These are phyloP conservation scores for Leccinum variabile DNA, from an alignment of 1,284 basidiomycete species.

Conservation along the genomic window DNA sequence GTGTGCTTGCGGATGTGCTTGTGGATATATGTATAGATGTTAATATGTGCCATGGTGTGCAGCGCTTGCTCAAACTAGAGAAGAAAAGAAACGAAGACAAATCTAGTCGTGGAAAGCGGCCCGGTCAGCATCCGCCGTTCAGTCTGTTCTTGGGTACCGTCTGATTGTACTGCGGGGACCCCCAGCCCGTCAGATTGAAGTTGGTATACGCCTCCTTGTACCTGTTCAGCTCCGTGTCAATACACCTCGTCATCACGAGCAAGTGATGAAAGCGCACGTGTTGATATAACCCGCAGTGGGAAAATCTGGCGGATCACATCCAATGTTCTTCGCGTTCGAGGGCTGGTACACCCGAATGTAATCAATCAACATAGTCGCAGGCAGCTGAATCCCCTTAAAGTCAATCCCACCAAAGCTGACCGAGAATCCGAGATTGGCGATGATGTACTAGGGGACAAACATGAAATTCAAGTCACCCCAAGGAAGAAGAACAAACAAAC, in stretches of 20 bases:
- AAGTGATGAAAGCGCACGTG: conserved; percentile 30
- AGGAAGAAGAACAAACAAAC: conserved; percentile 20
- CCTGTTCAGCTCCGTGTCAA: conserved; percentile 13
- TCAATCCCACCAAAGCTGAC: conserved; percentile 43
- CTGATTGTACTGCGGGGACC: conserved; percentile 37
- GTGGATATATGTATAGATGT: neutral
- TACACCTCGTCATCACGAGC: neutral
- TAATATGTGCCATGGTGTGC: conserved; percentile 1
- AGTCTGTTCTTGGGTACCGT: conserved; percentile 39
- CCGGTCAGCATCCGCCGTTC: conserved; percentile 34
- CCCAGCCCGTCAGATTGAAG: conserved; percentile 40
- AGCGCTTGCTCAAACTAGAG: neutral
- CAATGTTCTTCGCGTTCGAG: conserved; percentile 36
- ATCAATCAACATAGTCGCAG: conserved; percentile 43
- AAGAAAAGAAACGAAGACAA: neutral
- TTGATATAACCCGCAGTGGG: conserved; percentile 40
- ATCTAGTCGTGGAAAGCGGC: conserved; percentile 8
- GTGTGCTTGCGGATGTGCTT: neutral
- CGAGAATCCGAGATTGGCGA: conserved; percentile 45
- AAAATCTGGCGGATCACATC: conserved; percentile 41
- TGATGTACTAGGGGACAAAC: conserved; percentile 39
- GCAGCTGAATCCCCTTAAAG: conserved; percentile 39
- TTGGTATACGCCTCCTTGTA: conserved; percentile 42
- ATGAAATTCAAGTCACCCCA: neutral
- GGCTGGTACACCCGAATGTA: conserved; percentile 48